phyloP scores from a whole-genome alignment of 495 filamentous ascomycete species.

The Hypoxylon trugodes region DNA sequence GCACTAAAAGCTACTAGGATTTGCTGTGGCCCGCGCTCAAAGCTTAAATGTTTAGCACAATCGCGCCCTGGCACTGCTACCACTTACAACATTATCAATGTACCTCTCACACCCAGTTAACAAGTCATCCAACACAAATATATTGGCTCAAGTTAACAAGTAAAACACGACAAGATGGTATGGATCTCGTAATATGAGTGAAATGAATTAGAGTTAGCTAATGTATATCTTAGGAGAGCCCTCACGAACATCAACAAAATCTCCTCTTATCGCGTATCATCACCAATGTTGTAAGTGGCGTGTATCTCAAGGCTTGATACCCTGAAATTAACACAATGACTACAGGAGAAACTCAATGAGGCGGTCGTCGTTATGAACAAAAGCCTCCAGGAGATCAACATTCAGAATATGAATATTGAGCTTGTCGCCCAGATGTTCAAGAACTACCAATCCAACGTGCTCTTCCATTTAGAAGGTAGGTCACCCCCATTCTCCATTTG shows the following conservation, averaged over 20 bases:
- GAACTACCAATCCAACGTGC: conserved; percentile 97
- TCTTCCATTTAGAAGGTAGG: conserved; percentile 96
- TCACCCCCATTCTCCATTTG: background rate
- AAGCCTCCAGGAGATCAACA: conserved; percentile 94
- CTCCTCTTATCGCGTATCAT: conserved; percentile 93
- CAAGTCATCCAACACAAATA: background rate
- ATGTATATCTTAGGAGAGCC: conserved; percentile 75
- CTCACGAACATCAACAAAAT: conserved; percentile 97
- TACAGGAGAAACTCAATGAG: conserved; percentile 96
- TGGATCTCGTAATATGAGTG: background rate
- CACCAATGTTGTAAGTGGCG: conserved; percentile 84
- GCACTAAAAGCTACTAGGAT: background rate
- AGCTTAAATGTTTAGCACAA: conserved; percentile 5
- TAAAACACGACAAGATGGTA: conserved; percentile 39
- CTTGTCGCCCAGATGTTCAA: conserved; percentile 99
- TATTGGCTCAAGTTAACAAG: background rate
- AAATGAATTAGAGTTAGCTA: background rate
- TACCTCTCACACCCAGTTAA: background rate
- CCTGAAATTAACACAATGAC: conserved; percentile 2
- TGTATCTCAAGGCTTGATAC: background rate
- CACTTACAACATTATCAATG: background rate
- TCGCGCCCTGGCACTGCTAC: background rate
- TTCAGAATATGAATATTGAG: conserved; percentile 98
- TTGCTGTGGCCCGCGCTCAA: conserved; percentile 2
- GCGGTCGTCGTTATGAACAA: conserved; percentile 91